These are phyloP conservation scores for Sarcomyxa edulis DNA, from an alignment of 768 basidiomycete species.

Conservation along the genomic window DNA sequence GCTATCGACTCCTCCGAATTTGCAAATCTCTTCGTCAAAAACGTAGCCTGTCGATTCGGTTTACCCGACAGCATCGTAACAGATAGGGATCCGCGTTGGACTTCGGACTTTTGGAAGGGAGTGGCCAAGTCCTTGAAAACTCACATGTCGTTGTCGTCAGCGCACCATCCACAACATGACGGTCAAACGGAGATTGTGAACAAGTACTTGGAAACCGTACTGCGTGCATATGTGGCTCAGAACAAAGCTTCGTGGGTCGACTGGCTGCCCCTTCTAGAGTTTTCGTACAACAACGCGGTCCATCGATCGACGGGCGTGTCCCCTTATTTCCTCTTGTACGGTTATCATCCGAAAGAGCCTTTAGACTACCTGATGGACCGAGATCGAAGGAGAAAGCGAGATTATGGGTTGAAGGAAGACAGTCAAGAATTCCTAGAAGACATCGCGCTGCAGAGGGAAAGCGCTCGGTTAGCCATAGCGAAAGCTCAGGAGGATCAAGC, in stretches of 20 bases:
- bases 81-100: too few species aligned
- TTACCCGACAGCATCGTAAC: too few species aligned
- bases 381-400: not conserved
- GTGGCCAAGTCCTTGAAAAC: conserved; percentile 12
- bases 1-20: conserved; percentile 15
- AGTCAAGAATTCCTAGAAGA: conserved; percentile 6
- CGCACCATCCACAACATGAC: too few species aligned
- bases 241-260: conserved; percentile 18
- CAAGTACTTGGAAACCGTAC: conserved; percentile 20
- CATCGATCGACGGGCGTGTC: conserved; percentile 18
- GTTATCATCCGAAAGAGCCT: conserved; percentile 16
- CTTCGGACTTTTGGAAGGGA: too few species aligned
- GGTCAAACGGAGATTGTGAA: conserved; percentile 25
- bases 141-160: conserved; percentile 17
- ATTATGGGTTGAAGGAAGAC: conserved; percentile 7
- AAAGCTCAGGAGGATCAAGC: conserved; percentile 18
- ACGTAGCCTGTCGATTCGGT: too few species aligned
- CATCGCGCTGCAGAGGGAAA: conserved; percentile 3
- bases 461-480: conserved; percentile 10
- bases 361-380: conserved; percentile 3
- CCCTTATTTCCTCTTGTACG: conserved; percentile 22
- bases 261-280: conserved; percentile 18
- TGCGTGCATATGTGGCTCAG: conserved; percentile 19
- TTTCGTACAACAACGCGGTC: conserved; percentile 23
- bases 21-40: conserved; percentile 11